Percentiles rank a stretch among this genome's conserved stretches.
phyloP scores from a whole-genome alignment of 2,329 filamentous ascomycete species.

The Allantophomopsis cytisporea region DNA sequence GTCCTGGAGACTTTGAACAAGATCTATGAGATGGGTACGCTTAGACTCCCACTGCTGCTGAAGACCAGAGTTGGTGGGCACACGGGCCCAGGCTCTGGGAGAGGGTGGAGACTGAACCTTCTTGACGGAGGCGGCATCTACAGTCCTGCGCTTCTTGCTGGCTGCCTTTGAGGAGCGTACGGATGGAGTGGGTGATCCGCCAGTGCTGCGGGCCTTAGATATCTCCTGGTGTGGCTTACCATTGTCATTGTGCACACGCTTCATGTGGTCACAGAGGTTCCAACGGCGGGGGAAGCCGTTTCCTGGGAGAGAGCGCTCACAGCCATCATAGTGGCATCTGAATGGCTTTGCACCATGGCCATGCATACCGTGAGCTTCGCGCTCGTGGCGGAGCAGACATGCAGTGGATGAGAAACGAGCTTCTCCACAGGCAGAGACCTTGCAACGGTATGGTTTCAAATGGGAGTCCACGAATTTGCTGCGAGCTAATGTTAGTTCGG shows the following conservation, averaged over 20 bases:
- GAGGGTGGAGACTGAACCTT: neutral
- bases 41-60: constrained; percentile 1
- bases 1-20: constrained; percentile 1
- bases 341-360: constrained; percentile 89
- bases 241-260: constrained; percentile 62
- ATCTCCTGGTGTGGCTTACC: constrained; percentile 6
- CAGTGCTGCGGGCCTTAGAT: constrained; percentile 8
- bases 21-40: constrained; percentile 1
- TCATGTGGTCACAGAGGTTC: constrained; percentile 97
- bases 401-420: constrained; percentile 90
- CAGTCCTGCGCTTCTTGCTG: constrained; percentile 2
- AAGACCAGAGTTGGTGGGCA: neutral
- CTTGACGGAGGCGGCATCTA: constrained; percentile 1
- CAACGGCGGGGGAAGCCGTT: constrained; percentile 90
- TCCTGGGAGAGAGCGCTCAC: constrained; percentile 67
- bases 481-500: constrained; percentile 13
- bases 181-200: constrained; percentile 13
- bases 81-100: neutral
- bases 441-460: constrained; percentile 92
- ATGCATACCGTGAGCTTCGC: constrained; percentile 91
- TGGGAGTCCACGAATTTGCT: constrained; percentile 98
- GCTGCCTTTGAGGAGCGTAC: constrained; percentile 1
- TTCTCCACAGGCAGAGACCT: constrained; percentile 69
- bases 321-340: constrained; percentile 76
- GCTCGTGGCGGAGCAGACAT: constrained; percentile 85